Conservation (phyloP, 2,329 filamentous ascomycete genomes). For the Clarireedia monteithiana region DNA sequence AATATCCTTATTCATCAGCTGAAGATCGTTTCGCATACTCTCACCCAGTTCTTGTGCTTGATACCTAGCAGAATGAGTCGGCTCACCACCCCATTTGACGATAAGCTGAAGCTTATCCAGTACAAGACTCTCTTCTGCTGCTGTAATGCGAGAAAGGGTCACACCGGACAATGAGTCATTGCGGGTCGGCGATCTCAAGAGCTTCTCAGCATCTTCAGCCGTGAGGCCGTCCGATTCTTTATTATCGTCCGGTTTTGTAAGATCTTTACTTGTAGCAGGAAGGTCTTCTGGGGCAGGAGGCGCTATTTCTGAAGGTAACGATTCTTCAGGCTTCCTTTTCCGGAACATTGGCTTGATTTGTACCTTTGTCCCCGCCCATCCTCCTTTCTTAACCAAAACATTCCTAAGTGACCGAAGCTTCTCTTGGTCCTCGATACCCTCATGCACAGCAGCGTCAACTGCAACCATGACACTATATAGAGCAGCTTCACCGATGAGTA, state of each 20-base stretch:
- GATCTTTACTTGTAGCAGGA: neutral
- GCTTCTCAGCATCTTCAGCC: conserved; percentile 6
- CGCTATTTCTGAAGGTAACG: neutral
- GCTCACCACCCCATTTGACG: conserved; percentile 98
- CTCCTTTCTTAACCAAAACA: conserved; percentile 84
- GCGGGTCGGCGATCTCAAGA: conserved; percentile 44
- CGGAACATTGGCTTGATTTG: conserved; percentile 99
- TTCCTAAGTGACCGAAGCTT: conserved; percentile 84
- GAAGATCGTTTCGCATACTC: conserved; percentile 91
- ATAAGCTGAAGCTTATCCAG: conserved; percentile 95
- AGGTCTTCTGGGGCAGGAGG: neutral
- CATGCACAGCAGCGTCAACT: conserved; percentile 69
- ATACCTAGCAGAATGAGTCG: conserved; percentile 93
- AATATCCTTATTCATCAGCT: conserved; percentile 85
- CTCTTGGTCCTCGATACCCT: conserved; percentile 73
- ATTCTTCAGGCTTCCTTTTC: conserved; percentile 66
- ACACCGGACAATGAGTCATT: conserved; percentile 84
- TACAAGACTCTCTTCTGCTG: conserved; percentile 84
- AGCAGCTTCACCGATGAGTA: conserved; percentile 86
- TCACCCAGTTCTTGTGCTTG: conserved; percentile 91
- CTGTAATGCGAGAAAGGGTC: conserved; percentile 89
- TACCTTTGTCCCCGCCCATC: conserved; percentile 93
- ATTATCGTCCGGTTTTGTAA: conserved; percentile 1
- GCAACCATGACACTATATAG: conserved; percentile 83
- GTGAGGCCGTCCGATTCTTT: conserved; percentile 9